A percentile compares a stretch with the other conserved stretches of the same genome.
Conservation (phyloP, 2,329 filamentous ascomycete genomes). For the Pseudopyricularia javanii region DNA sequence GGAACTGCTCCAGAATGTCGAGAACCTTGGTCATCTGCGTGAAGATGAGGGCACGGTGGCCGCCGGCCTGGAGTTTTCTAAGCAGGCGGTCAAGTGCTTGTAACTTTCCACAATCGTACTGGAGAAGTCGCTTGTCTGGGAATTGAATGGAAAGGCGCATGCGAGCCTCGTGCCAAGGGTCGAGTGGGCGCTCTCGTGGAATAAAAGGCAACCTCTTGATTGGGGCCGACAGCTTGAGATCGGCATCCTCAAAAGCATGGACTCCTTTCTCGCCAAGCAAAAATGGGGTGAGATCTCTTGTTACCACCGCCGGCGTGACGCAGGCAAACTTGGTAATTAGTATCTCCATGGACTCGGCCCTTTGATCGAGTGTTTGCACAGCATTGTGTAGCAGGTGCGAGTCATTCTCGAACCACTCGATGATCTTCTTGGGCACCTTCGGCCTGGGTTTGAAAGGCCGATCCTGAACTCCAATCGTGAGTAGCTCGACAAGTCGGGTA, state of each 20-base stretch:
- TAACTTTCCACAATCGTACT: slow-evolving; percentile 96
- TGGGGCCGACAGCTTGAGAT: slow-evolving; percentile 44
- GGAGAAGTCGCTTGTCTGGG: slow-evolving; percentile 86
- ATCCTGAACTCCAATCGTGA: slow-evolving; percentile 51
- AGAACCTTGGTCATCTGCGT: slow-evolving; percentile 99
- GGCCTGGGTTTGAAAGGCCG: slow-evolving; percentile 49
- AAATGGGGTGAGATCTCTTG: slow-evolving; percentile 60
- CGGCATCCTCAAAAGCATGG: slow-evolving; percentile 41
- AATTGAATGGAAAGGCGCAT: slow-evolving; percentile 93
- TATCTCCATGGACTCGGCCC: slow-evolving; percentile 59
- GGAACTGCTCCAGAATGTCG: slow-evolving; percentile 92
- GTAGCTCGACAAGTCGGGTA: slow-evolving; percentile 59
- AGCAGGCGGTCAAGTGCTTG: slow-evolving; percentile 80
- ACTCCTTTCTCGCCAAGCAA: slow-evolving; percentile 50
- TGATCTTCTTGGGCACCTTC: slow-evolving; percentile 46
- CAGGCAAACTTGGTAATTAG: slow-evolving; percentile 82
- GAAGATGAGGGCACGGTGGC: slow-evolving; percentile 92
- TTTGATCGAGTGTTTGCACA: slow-evolving; percentile 62
- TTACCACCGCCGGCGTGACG: slow-evolving; percentile 79
- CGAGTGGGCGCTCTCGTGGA: slow-evolving; percentile 43
- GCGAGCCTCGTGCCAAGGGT: slow-evolving; percentile 88
- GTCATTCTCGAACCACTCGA: slow-evolving; percentile 65
- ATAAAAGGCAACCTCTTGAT: slow-evolving; percentile 43
- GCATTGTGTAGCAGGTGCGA: slow-evolving; percentile 52
- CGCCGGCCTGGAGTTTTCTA: slow-evolving; percentile 74